These are phyloP conservation scores for Paracoccidioides brasiliensis DNA, from an alignment of 2,329 filamentous ascomycete species.

Conservation along the genomic window DNA sequence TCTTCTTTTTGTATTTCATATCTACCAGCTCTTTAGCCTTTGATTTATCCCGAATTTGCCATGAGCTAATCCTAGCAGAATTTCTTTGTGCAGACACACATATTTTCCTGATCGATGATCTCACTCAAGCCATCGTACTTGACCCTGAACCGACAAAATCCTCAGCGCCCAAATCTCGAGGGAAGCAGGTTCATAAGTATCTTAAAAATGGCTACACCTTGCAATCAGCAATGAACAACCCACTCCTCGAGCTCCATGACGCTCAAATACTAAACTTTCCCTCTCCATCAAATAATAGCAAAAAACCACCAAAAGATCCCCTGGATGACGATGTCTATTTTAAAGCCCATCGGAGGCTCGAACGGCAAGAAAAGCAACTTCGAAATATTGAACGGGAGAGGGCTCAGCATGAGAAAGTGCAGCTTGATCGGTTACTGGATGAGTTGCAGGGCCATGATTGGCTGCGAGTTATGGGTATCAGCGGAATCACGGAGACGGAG, in stretches of 20 bases:
- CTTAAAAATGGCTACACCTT: conserved; percentile 17
- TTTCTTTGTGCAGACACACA: conserved; percentile 58
- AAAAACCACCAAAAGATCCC: conserved; percentile 35
- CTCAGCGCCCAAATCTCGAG: neutral
- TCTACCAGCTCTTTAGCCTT: too few species aligned
- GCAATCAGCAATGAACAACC: conserved; percentile 15
- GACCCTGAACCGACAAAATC: neutral
- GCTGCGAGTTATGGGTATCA: conserved; percentile 84
- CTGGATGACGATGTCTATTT: conserved; percentile 44
- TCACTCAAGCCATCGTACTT: conserved; percentile 20
- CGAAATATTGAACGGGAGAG: conserved; percentile 55
- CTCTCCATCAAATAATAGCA: conserved; percentile 22
- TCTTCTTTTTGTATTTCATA: too few species aligned
- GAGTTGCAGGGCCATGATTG: conserved; percentile 84
- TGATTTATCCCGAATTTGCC: too few species aligned
- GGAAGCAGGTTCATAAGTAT: conserved; percentile 6
- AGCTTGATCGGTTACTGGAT: conserved; percentile 57
- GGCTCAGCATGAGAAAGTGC: conserved; percentile 53
- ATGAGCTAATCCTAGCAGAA: conserved; percentile 38
- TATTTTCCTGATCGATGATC: conserved; percentile 55
- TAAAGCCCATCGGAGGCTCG: conserved; percentile 46
- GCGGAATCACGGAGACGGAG: conserved; percentile 67
- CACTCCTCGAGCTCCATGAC: conserved; percentile 25
- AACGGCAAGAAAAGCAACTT: conserved; percentile 54
- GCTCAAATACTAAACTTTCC: conserved; percentile 34